Evolutionary conservation across 192 early-diverging fungal genomes (phyloP).

Genomic region (Entomortierella parvispora): DNA sequence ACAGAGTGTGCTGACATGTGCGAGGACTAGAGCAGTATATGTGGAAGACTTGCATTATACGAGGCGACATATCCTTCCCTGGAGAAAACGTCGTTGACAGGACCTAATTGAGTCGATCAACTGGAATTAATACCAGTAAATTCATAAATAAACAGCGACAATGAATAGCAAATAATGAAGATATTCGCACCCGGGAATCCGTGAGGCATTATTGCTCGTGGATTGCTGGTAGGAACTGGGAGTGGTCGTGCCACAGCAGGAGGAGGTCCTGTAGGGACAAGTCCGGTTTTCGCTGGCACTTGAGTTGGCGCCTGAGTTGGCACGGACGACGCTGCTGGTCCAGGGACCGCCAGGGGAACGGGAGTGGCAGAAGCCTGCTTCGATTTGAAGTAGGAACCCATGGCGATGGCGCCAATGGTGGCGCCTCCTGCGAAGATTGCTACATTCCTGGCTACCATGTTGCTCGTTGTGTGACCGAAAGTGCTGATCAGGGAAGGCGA

Average conservation of each 20-base stretch:
- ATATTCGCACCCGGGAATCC: constrained; percentile 36
- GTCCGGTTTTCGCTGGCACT: neutral
- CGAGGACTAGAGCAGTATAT: neutral
- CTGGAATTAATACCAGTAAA: too few species aligned
- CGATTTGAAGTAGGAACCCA: constrained; percentile 43
- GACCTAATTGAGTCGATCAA: constrained; percentile 73
- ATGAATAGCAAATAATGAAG: neutral
- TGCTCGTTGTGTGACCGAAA: neutral
- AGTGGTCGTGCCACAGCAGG: constrained; percentile 21
- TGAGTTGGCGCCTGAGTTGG: constrained; percentile 13
- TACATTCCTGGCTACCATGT: constrained; percentile 53
- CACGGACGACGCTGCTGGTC: neutral
- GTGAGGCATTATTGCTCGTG: constrained; percentile 42
- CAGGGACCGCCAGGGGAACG: constrained; percentile 11
- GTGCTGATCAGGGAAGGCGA: too few species aligned
- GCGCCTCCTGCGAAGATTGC: constrained; percentile 50
- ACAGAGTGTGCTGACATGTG: neutral
- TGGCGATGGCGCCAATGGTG: constrained; percentile 43
- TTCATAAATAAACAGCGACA: too few species aligned
- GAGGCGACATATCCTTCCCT: constrained; percentile 78
- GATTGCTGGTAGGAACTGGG: constrained; percentile 2
- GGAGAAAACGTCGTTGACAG: constrained; percentile 77
- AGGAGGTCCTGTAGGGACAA: constrained; percentile 3
- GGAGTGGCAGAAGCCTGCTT: neutral
- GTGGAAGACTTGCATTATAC: constrained; percentile 64